Base-by-base conservation (phyloP, 345 rosid species). In the Erucastrum elatum region DNA sequence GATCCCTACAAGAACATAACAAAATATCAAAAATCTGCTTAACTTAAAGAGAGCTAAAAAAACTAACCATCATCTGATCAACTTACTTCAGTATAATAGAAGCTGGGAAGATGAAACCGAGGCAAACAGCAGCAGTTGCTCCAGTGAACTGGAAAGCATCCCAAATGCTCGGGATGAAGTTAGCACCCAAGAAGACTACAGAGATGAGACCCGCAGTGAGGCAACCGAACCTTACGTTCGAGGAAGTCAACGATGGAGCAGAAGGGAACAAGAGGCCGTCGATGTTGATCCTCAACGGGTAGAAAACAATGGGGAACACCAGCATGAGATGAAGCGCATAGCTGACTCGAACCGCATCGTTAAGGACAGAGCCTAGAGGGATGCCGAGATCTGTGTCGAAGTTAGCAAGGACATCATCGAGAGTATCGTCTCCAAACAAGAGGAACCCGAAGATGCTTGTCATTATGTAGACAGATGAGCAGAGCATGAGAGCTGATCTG, bases 41-140 rank as follows among this genome's bases (percentile, higher is more conserved):
- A 53, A 6, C 60, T 16, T 6, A 16, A 21, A 53, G 59, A 11
- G 58, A 7, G 37, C 6, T 34, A 34, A 0, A 51, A 51, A n/a
- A 8, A 51, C 8, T n/a, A 51, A 4, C 13, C 55, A 1, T 41
- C 55, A 1, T 41, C 3, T 44, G 51, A 67, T 25, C 49, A 21
- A 17, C 89, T 86, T 73, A 92, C 98, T 87, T 90, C 12, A 94
- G 91, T 61, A 96, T 84, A 68, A 94, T 75, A 65, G 94, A 79
- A 17, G 98, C 97, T 0, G 98, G 98, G 77, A 94, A 94, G 51
- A 94, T 94, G 90, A 92, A 94, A 35, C 94, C 97, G n/a, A 91
- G 82, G 84, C 97, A 92, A 78, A 91, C 97, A 13, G 95, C 91
- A 74, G 95, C 90, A 1, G 97, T 94, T 53, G 98, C 97, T 78